Evolutionary conservation across 306 rosid genomes (phyloP), one percentile per base, ranked within the genome.

Genomic region (Prunus salicina): DNA sequence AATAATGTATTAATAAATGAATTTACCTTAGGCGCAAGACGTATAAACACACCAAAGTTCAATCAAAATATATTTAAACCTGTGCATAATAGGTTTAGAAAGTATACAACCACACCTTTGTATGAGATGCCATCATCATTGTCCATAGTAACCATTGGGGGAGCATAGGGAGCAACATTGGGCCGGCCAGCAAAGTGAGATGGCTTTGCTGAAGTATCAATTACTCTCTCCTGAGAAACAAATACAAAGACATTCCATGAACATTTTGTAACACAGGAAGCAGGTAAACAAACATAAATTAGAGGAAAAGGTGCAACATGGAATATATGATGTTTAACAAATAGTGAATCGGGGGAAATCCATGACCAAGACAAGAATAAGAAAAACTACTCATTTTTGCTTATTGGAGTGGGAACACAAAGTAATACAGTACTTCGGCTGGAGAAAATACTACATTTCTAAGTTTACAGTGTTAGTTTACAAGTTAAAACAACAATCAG

Each of bases 71-170:
- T 19, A 63, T 63, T 30, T 34, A 43, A 34, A 56, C 51, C n/a
- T 38, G 20, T 14, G n/a, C 13, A 56, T 38, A 38, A 16, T 22
- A 57, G n/a, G 20, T 56, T n/a, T 15, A 38, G 16, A 70, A 73
- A 47, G 27, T 16, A 55, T 32, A 73, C 12, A 69, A 63, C 50
- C 81, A 55, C 64, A 92, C 97, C 97, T 90, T 91, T 81, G 87
- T 51, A 88, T 34, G 98, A 82, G 80, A 95, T 83, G 74, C 93
- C 98, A 81, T 92, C 97, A 80, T 90, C 98, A 77, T 80, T 90
- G 85, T 95, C 97, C 89, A 88, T 78, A 4, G 93, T 68, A 85
- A 94, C 84, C 84, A 86, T 80, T 10, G 90, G 86, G 76, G 89
- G 93, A 69, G 88, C 90, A 84, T 89, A 92, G 3, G 96, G 90